Conservation (phyloP, 768 basidiomycete species). For the Kondoa malvinella region DNA sequence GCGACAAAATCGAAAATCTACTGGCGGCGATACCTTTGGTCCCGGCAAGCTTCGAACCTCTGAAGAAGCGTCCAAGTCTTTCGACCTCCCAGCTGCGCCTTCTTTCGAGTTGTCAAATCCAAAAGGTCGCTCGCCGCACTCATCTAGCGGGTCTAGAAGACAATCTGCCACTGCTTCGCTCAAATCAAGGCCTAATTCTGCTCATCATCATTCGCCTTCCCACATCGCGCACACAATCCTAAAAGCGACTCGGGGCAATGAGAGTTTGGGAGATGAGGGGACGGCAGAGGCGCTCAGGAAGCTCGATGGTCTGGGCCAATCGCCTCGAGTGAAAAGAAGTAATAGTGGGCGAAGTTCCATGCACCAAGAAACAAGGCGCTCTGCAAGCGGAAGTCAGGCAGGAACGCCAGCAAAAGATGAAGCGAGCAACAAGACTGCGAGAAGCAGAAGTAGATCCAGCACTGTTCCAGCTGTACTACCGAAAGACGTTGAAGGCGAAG, state of each 20-base stretch:
- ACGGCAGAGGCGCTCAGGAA: constrained; percentile 83
- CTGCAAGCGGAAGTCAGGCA: background rate
- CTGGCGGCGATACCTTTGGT: background rate
- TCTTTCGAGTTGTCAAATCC: background rate
- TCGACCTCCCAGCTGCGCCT: background rate
- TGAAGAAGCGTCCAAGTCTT: background rate
- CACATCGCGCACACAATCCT: constrained; percentile 16
- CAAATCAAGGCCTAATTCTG: constrained; percentile 1
- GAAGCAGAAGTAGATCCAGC: constrained; percentile 6
- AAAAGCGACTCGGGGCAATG: background rate
- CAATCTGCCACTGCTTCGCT: constrained; percentile 2
- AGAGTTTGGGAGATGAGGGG: constrained; percentile 17
- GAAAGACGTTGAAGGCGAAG: constrained; percentile 3
- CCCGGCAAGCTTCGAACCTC: background rate
- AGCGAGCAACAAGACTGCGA: background rate
- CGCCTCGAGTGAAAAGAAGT: constrained; percentile 19
- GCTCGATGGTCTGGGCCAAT: constrained; percentile 47
- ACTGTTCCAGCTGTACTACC: constrained; percentile 1
- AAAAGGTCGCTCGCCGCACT: constrained; percentile 6
- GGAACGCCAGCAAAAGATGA: background rate
- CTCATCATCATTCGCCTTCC: constrained; percentile 15
- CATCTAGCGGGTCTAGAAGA: background rate
- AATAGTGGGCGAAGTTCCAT: background rate
- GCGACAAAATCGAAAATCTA: background rate
- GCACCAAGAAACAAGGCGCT: background rate